These are phyloP conservation scores for Leccinum truebloodii DNA, from an alignment of 768 basidiomycete species.

Conservation along the genomic window DNA sequence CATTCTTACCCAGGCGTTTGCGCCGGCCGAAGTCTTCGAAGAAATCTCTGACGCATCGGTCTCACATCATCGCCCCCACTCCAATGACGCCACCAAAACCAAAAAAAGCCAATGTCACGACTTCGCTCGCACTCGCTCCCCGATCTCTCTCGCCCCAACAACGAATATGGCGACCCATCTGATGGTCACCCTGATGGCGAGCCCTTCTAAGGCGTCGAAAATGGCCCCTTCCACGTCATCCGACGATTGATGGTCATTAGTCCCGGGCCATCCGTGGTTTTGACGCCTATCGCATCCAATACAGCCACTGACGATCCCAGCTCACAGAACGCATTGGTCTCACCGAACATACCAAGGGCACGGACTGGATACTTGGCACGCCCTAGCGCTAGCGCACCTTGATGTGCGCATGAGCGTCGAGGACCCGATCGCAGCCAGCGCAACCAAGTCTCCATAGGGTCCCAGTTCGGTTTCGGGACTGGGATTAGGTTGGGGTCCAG, in stretches of 20 bases:
- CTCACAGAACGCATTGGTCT: too few species aligned
- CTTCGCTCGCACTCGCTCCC: background rate
- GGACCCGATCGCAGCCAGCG: background rate
- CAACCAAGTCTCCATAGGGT: background rate
- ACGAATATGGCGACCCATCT: conserved; percentile 18
- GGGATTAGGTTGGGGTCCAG: too few species aligned
- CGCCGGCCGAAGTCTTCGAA: conserved; percentile 11
- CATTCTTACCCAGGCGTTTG: too few species aligned
- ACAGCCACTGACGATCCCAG: too few species aligned
- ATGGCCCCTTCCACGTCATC: conserved; percentile 27
- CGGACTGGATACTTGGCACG: background rate
- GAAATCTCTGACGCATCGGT: background rate
- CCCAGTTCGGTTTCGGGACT: background rate
- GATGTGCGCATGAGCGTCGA: conserved; percentile 3
- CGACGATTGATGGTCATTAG: conserved; percentile 9
- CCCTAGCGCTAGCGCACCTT: background rate
- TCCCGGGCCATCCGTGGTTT: background rate
- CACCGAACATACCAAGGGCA: too few species aligned
- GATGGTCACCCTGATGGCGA: conserved; percentile 1
- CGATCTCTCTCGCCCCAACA: conserved; percentile 8
- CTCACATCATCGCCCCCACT: background rate
- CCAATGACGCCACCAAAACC: too few species aligned
- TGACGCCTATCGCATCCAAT: background rate
- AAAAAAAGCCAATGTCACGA: too few species aligned
- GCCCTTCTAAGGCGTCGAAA: conserved; percentile 27